Conservation (phyloP, 768 basidiomycete genomes). For the Austroboletus eburneus region DNA sequence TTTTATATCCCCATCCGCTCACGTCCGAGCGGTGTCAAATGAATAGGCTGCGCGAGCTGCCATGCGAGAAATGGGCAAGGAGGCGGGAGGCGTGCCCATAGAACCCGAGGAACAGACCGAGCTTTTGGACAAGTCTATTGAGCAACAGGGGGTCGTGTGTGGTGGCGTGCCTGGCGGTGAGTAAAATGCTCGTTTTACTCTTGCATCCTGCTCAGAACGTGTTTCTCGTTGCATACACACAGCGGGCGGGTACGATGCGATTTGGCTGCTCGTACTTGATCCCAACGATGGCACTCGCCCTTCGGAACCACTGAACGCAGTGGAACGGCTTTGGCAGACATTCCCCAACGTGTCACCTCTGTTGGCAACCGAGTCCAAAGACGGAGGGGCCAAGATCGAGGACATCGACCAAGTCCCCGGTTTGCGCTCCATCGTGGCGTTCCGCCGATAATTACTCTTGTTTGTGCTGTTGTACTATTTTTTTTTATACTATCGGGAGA, state of each 20-base stretch:
- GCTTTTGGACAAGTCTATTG: conserved; percentile 73
- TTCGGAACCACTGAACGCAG: conserved; percentile 50
- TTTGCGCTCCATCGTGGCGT: conserved; percentile 38
- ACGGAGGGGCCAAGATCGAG: conserved; percentile 64
- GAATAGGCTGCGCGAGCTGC: conserved; percentile 65
- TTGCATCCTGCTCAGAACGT: neutral
- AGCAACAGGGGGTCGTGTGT: conserved; percentile 81
- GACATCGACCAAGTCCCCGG: conserved; percentile 52
- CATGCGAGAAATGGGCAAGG: conserved; percentile 82
- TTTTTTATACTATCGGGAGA: neutral
- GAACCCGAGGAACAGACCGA: conserved; percentile 86
- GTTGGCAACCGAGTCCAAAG: conserved; percentile 63
- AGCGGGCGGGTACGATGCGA: conserved; percentile 98
- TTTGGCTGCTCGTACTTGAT: conserved; percentile 87
- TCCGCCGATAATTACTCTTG: conserved; percentile 12
- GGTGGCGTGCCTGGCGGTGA: conserved; percentile 96
- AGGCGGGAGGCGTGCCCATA: conserved; percentile 67
- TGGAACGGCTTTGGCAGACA: conserved; percentile 65
- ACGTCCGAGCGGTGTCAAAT: too few relatives aligned
- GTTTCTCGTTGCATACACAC: conserved; percentile 4
- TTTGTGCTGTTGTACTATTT: neutral
- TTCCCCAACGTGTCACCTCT: conserved; percentile 69
- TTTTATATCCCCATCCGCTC: too few relatives aligned
- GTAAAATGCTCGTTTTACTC: conserved; percentile 20
- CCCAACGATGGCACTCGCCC: conserved; percentile 43